Evolutionary conservation across 2,329 filamentous ascomycete genomes (phyloP).

Genomic region (Paramyrothecium roridum): DNA sequence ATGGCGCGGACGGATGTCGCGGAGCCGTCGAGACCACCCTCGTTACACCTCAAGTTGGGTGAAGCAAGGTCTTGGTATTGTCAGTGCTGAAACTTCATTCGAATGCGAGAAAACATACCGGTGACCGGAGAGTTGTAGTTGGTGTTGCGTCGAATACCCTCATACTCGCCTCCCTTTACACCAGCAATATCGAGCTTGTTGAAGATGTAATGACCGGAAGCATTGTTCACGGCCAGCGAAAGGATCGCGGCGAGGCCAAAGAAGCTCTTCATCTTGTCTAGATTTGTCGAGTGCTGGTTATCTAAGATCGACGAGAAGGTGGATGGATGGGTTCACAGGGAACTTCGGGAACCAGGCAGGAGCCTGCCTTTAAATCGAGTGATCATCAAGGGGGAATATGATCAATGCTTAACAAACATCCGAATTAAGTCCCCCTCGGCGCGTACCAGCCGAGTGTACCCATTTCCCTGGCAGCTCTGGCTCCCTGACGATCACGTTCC

Average conservation of each 20-base stretch:
- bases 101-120: no score
- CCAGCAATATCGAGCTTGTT: constrained; percentile 21
- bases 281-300: neutral
- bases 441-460: neutral
- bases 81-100: neutral
- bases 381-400: neutral
- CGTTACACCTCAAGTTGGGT: constrained; percentile 34
- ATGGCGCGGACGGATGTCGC: constrained; percentile 26
- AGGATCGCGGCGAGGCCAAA: constrained; percentile 1
- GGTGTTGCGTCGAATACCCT: constrained; percentile 32
- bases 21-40: constrained; percentile 24
- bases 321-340: no score
- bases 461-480: neutral
- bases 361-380: neutral
- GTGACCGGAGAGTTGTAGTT: constrained; percentile 34
- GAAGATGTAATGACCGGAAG: constrained; percentile 24
- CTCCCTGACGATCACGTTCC: neutral
- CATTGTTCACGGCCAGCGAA: constrained; percentile 5
- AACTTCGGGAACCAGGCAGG: neutral
- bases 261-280: constrained; percentile 6
- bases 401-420: neutral
- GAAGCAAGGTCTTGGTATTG: constrained; percentile 25
- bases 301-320: neutral
- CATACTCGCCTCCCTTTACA: constrained; percentile 18
- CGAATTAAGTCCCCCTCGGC: neutral